A percentile compares a stretch with the other conserved stretches of the same genome.
These are phyloP conservation scores for Scolecobasidium constrictum DNA, from an alignment of 2,329 filamentous ascomycete species.

Conservation along the genomic window DNA sequence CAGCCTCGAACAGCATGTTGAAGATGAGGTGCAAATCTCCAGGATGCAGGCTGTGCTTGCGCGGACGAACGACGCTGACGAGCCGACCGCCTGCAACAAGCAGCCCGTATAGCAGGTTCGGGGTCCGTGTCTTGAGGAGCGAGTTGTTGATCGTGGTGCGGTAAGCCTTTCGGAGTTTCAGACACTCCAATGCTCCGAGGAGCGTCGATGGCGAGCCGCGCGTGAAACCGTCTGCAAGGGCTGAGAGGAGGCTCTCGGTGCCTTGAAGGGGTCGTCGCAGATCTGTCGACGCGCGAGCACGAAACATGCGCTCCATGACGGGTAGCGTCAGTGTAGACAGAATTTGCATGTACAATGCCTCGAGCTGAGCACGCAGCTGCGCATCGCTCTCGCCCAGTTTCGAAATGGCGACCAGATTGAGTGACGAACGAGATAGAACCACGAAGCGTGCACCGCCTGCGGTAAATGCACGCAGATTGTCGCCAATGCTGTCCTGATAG, in stretches of 20 bases:
- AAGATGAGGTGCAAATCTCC: constrained; percentile 94
- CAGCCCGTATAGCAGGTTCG: constrained; percentile 79
- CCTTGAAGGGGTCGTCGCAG: constrained; percentile 81
- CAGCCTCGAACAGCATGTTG: constrained; percentile 98
- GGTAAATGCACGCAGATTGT: constrained; percentile 71
- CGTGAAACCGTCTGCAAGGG: constrained; percentile 88
- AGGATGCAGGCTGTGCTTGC: constrained; percentile 89
- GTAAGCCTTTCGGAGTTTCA: constrained; percentile 84
- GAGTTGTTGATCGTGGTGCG: constrained; percentile 77
- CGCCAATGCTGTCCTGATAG: constrained; percentile 63
- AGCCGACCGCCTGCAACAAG: constrained; percentile 87
- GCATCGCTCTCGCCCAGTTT: constrained; percentile 83
- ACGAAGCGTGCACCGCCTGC: constrained; percentile 83
- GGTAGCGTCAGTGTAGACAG: constrained; percentile 89
- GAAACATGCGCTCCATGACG: constrained; percentile 76
- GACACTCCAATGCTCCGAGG: constrained; percentile 81
- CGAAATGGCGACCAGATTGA: constrained; percentile 91
- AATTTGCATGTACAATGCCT: constrained; percentile 97
- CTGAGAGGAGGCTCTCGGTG: constrained; percentile 82
- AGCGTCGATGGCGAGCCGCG: constrained; percentile 81
- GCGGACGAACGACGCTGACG: constrained; percentile 88
- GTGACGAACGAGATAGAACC: constrained; percentile 69
- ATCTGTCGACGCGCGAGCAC: constrained; percentile 84
- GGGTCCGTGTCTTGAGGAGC: constrained; percentile 66
- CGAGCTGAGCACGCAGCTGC: constrained; percentile 77